These are phyloP conservation scores for Trichaptum fuscoviolaceum DNA, from an alignment of 768 basidiomycete genomes.

Conservation along the genomic window DNA sequence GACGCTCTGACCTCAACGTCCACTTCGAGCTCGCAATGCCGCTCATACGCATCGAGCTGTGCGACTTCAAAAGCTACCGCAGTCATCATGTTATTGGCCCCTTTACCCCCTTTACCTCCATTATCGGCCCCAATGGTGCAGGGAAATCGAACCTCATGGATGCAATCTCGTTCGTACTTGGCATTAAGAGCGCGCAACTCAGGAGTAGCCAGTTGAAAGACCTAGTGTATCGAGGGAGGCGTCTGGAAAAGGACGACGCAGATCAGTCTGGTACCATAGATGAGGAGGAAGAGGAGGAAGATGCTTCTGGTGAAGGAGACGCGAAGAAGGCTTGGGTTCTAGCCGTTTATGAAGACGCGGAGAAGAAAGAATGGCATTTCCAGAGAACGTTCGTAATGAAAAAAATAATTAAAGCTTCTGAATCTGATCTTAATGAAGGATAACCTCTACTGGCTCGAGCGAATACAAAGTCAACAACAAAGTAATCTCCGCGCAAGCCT, in stretches of 20 bases:
- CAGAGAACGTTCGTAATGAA: constrained; percentile 74
- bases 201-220: constrained; percentile 93
- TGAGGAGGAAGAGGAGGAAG: constrained; percentile 40
- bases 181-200: constrained; percentile 90
- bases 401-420: not conserved
- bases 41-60: constrained; percentile 80
- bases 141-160: constrained; percentile 99
- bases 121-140: constrained; percentile 98
- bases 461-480: constrained; percentile 86
- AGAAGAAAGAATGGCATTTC: constrained; percentile 83
- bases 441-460: constrained; percentile 80
- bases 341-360: constrained; percentile 77
- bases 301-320: constrained; percentile 65
- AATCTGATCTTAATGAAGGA: constrained; percentile 32
- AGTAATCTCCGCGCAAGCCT: constrained; percentile 79
- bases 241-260: constrained; percentile 51
- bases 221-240: constrained; percentile 88
- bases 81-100: constrained; percentile 86
- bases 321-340: constrained; percentile 95
- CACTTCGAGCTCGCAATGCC: constrained; percentile 46
- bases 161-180: constrained; percentile 97
- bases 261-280: constrained; percentile 33
- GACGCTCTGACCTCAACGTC: not conserved
- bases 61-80: constrained; percentile 96
- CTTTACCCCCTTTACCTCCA: constrained; percentile 88